Base-by-base conservation (phyloP, 768 basidiomycete genomes). In the Auricularia cornea region DNA sequence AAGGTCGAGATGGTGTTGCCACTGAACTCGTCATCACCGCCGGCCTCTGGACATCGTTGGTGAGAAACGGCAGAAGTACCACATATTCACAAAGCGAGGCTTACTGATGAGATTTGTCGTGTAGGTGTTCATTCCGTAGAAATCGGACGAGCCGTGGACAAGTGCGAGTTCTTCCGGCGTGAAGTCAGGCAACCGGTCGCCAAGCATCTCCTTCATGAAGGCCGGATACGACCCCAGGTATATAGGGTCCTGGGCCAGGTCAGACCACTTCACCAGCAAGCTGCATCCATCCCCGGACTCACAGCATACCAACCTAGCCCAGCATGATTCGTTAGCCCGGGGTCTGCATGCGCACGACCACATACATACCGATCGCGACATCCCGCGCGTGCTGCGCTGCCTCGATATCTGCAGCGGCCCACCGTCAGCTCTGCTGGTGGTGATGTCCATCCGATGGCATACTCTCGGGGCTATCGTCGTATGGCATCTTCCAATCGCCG, bases 401-500 rank as follows among this genome's bases (percentile, higher is more conserved):
- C 66, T 78, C 83, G 67, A 87, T 73, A 67, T 90, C 88, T 88
- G 66, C 41, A 26, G 28, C 64, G 31, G 23, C 20, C 16, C 29
- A 57, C 54, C 38, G 44, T 38, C 60, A 51, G 52, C 1, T 3
- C 38, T 41, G 12, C 16, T 54, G 32, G 59, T 16, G 54, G 11
- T 44, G 64, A 64, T 57, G 56, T 59, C 59, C 23, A 54, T 31
- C 14, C 16, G 33, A 44, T 16, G 5, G 75, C 85, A 67, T 70
- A 90, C 89, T 90, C 69, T 85, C 84, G 11, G 82, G 84, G 44
- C 72, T 79, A 66, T 88, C 81, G 66, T 89, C 86, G 65, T 84
- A 90, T 8, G 90, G 89, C 71, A 87, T 83, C 33, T 82, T 78
- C 86, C 86, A 89, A 71, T 89, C 86, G 12, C 88, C 86, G 67